These are phyloP conservation scores for Gracilaria vermiculophylla DNA, from an alignment of 23 red algal species.

Conservation along the genomic window DNA sequence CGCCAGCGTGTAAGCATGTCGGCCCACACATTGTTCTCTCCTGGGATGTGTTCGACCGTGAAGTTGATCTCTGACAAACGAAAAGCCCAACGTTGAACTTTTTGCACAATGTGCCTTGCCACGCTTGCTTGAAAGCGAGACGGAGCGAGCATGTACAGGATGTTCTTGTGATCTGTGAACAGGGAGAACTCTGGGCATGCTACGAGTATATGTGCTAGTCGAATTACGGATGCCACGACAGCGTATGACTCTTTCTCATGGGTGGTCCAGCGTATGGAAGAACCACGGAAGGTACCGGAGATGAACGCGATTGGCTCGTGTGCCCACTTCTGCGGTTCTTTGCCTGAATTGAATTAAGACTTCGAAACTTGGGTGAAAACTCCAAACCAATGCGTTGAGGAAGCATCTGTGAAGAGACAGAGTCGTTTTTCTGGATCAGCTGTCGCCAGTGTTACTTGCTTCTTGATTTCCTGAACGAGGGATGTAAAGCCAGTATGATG, in stretches of 20 bases:
- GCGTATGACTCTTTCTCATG: neutral
- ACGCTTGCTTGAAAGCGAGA: neutral
- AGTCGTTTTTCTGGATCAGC: no score
- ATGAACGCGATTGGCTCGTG: neutral
- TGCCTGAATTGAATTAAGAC: neutral
- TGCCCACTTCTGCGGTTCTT: neutral
- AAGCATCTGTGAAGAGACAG: no score
- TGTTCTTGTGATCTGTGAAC: constrained; percentile 12
- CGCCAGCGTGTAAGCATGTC: neutral
- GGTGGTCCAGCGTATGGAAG: neutral
- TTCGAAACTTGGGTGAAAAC: constrained; percentile 4
- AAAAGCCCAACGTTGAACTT: neutral
- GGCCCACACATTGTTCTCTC: neutral
- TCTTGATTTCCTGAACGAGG: no score
- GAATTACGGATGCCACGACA: neutral
- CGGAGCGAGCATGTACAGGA: neutral
- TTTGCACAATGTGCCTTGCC: neutral
- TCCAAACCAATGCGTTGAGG: no score
- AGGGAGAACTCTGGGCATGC: neutral
- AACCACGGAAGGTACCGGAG: neutral
- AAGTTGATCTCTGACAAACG: neutral
- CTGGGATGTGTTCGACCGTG: neutral
- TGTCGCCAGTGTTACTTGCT: no score
- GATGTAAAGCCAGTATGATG: no score
- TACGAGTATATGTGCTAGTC: neutral